phyloP scores from a whole-genome alignment of 441 rosid species.

The Corymbia citriodora region DNA sequence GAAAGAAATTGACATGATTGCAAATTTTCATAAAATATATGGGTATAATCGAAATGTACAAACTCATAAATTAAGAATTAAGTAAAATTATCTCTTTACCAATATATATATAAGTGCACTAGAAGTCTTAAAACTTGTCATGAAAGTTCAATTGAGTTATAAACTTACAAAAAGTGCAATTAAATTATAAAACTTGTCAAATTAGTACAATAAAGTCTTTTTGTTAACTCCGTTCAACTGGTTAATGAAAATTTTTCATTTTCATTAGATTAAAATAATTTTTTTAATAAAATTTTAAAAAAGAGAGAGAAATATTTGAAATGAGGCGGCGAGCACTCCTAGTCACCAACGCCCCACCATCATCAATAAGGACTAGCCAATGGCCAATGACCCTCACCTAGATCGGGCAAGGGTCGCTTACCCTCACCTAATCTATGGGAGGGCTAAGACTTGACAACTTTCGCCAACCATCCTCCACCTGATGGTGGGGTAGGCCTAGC shows the following conservation, averaged over 20 bases:
- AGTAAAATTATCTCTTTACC: neutral
- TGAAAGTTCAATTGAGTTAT: fast-evolving
- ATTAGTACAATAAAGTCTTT: fast-evolving
- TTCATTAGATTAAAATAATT: no score
- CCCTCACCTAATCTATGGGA: neutral
- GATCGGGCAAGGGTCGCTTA: neutral
- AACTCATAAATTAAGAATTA: neutral
- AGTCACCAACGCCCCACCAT: no score
- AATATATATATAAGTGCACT: neutral
- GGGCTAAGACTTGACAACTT: neutral
- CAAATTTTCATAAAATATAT: neutral
- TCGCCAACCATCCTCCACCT: fast-evolving
- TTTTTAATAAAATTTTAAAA: no score
- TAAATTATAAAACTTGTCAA: no score
- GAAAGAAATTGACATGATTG: neutral
- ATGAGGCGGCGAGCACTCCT: no score
- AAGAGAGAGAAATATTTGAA: no score
- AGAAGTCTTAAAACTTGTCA: no score
- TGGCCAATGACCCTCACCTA: no score
- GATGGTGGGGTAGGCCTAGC: fast-evolving
- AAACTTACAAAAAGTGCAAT: no score
- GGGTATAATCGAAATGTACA: neutral
- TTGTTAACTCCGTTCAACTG: neutral
- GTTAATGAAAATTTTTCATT: no score
- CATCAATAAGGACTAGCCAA: no score